phyloP scores from a whole-genome alignment of 2,329 filamentous ascomycete species.

The Fusarium nanum region DNA sequence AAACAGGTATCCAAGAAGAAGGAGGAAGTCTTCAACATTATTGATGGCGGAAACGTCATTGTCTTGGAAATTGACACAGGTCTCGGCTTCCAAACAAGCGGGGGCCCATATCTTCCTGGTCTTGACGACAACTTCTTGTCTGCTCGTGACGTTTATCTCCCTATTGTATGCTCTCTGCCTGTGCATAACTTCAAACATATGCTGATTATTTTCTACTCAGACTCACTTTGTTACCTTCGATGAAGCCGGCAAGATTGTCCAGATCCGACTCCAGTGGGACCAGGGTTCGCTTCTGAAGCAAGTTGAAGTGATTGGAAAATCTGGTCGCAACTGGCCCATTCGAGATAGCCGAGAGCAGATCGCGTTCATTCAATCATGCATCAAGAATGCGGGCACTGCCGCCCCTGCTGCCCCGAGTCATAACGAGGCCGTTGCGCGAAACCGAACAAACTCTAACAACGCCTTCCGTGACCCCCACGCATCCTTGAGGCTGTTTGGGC shows the following conservation, averaged over 20 bases:
- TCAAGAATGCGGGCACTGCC: slow-evolving; percentile 60
- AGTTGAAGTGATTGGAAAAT: slow-evolving; percentile 90
- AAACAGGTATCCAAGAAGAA: slow-evolving; percentile 85
- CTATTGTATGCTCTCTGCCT: slow-evolving; percentile 73
- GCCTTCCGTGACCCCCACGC: slow-evolving; percentile 73
- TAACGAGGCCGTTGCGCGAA: slow-evolving; percentile 56
- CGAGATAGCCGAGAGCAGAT: slow-evolving; percentile 86
- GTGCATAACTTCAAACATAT: neutral
- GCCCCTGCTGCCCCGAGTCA: slow-evolving; percentile 50
- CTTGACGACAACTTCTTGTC: slow-evolving; percentile 95
- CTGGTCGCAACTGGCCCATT: slow-evolving; percentile 95
- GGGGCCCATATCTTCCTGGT: slow-evolving; percentile 86
- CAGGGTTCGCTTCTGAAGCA: slow-evolving; percentile 93
- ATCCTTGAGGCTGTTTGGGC: slow-evolving; percentile 78
- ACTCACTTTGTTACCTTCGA: slow-evolving; percentile 91
- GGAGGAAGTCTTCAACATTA: slow-evolving; percentile 77
- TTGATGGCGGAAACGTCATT: slow-evolving; percentile 77
- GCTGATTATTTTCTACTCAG: slow-evolving; percentile 57
- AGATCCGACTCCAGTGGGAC: slow-evolving; percentile 94
- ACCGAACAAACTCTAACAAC: slow-evolving; percentile 65
- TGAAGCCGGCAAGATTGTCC: slow-evolving; percentile 78
- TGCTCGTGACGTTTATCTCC: slow-evolving; percentile 81
- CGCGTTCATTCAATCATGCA: slow-evolving; percentile 75
- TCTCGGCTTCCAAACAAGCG: slow-evolving; percentile 82
- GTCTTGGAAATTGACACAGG: slow-evolving; percentile 88